Base-by-base conservation (phyloP, 192 early-diverging fungal species). In the Coemansia erecta region DNA sequence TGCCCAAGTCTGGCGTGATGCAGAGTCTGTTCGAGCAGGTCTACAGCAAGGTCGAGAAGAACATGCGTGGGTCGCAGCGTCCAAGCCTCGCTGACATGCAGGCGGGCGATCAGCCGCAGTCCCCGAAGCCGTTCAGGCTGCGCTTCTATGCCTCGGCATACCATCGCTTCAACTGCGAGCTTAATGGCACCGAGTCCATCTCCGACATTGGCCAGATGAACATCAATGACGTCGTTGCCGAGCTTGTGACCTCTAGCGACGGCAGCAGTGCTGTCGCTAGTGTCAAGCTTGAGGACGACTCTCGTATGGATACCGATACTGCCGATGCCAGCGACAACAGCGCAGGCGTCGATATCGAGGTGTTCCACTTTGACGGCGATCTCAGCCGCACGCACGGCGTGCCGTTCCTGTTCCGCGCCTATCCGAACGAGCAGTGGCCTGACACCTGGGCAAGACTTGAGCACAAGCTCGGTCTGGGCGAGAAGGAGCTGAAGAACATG, bases 291-390 rank as follows among this genome's bases (percentile, higher is more conserved):
- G 28, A 31, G 7, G 18, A 59, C 14, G 46, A 47, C 19, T 47
- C 18, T n/a, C 46, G 8, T 21, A 47, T 47, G 46, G 46, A 47
- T 21, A 47, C 46, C 21, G 46, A 47, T 21, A 31, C 28, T 31
- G 46, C 9, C 46, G 21, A 19, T 21, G 46, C n/a, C 46, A 47
- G 21, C 18, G 46, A 21, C 9, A 47, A 19, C 4, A 19, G 18
- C 46, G 17, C 70, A 14, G 81, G 84, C 40, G 22, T 46, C 8
- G 40, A 82, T n/a, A 60, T 95, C 50, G 79, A 74, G 17, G 90
- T 90, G 17, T 86, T 86, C 72, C 93, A 95, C 66, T 95, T 89
- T 68, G 74, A 81, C 48, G 85, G 87, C 57, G 89, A 93, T 23
- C 71, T 86, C 13, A 35, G 46, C 12, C 83, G 84, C 31, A 67